These are phyloP conservation scores for Prunus fruticosa DNA, from an alignment of 306 rosid species.

Conservation along the genomic window DNA sequence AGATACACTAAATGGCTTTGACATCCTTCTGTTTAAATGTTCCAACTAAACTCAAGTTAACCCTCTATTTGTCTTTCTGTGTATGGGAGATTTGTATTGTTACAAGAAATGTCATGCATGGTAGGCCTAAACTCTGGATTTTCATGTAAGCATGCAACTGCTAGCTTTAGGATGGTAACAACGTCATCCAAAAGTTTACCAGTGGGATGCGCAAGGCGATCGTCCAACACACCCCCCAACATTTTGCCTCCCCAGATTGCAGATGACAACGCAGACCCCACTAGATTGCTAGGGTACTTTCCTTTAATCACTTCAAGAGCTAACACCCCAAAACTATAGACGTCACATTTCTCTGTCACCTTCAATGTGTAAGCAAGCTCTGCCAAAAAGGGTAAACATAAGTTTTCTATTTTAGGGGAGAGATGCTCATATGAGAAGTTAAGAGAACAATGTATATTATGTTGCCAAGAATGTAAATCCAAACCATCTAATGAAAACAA, in stretches of 20 bases:
- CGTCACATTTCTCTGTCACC: conserved; percentile 31
- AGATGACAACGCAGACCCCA: conserved; percentile 7
- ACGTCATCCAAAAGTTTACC: conserved; percentile 14
- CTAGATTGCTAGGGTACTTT: conserved; percentile 23
- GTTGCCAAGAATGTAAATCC: neutral
- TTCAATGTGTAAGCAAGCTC: conserved; percentile 37
- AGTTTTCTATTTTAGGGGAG: neutral
- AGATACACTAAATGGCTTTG: too few species aligned
- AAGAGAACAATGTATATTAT: too few species aligned
- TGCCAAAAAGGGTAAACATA: neutral
- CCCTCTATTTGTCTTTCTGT: neutral
- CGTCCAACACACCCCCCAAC: conserved; percentile 21
- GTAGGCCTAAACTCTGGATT: conserved; percentile 22
- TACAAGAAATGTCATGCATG: conserved; percentile 18
- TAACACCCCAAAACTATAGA: conserved; percentile 31
- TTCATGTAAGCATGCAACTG: conserved; percentile 17
- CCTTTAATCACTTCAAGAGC: conserved; percentile 27
- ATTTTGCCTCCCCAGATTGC: neutral
- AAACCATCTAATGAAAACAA: neutral
- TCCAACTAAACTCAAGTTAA: neutral
- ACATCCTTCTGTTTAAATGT: neutral
- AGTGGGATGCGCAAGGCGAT: conserved; percentile 20
- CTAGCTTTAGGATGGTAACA: conserved; percentile 8
- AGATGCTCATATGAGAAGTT: neutral
- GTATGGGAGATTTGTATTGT: neutral